Evolutionary conservation across 169 alveolate species (phyloP).

Genomic region (Eimeria falciformis): DNA sequence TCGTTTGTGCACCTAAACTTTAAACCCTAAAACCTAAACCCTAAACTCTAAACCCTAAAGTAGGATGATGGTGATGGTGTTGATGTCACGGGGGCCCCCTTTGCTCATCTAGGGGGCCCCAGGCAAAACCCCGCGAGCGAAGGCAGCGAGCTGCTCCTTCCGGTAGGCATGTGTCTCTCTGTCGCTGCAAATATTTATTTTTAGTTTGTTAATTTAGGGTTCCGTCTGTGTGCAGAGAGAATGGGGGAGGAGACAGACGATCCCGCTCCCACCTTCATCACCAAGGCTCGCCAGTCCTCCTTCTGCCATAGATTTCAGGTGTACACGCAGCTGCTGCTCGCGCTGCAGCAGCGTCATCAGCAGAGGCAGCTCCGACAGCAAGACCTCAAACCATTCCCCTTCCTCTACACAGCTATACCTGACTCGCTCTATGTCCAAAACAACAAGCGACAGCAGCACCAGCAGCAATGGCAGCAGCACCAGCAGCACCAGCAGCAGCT

Average conservation of each 20-base stretch:
- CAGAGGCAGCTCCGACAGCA: slow-evolving; percentile 20
- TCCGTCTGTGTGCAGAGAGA: too few relatives aligned
- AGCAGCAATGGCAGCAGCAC: background rate
- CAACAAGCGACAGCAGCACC: background rate
- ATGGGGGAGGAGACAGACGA: background rate
- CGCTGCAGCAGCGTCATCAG: slow-evolving; percentile 9
- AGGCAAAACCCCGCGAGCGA: too few relatives aligned
- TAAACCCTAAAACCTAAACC: too few relatives aligned
- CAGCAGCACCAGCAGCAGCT: background rate
- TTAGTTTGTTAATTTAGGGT: too few relatives aligned
- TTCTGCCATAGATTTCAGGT: slow-evolving; percentile 10
- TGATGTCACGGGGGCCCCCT: too few relatives aligned
- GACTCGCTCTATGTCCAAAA: background rate
- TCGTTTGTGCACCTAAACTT: too few relatives aligned
- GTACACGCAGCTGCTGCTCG: background rate
- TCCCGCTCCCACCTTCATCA: background rate
- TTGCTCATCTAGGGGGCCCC: too few relatives aligned
- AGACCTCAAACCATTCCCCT: background rate
- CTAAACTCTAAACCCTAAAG: too few relatives aligned
- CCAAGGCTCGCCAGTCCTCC: background rate
- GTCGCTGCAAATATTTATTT: too few relatives aligned
- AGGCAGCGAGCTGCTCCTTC: too few relatives aligned
- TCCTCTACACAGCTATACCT: background rate
- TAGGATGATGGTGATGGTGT: too few relatives aligned
- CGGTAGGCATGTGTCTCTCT: too few relatives aligned